phyloP scores from a whole-genome alignment of 2,329 filamentous ascomycete species.

The Aphanoascus verrucosus region DNA sequence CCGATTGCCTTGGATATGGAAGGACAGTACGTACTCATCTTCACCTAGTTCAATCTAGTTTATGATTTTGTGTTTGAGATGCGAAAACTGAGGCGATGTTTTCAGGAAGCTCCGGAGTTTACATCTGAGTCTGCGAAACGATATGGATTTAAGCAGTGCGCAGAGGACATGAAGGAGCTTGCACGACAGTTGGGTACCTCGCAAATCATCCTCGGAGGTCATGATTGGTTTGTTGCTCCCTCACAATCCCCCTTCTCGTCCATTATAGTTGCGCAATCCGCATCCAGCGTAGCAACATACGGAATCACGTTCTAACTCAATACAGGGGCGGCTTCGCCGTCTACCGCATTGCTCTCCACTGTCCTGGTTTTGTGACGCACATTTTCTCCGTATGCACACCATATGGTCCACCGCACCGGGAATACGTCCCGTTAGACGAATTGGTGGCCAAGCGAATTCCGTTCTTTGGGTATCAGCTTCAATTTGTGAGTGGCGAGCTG shows the following conservation, averaged over 20 bases:
- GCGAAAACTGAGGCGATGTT: not conserved
- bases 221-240: conserved; percentile 56
- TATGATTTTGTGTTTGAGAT: not conserved
- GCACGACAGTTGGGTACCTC: conserved; percentile 46
- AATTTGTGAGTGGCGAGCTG: conserved; percentile 59
- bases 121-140: conserved; percentile 51
- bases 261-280: not conserved
- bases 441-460: conserved; percentile 47
- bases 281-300: not conserved
- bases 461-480: conserved; percentile 75
- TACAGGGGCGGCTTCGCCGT: conserved; percentile 61
- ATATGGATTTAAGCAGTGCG: conserved; percentile 62
- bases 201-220: conserved; percentile 70
- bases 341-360: conserved; percentile 63
- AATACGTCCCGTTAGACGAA: conserved; percentile 49
- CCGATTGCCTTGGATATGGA: conserved; percentile 81
- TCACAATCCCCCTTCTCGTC: not conserved
- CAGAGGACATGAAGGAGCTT: conserved; percentile 65
- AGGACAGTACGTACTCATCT: conserved; percentile 45
- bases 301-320: not conserved
- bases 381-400: conserved; percentile 77
- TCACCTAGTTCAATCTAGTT: not conserved
- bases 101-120: conserved; percentile 36
- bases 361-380: conserved; percentile 60
- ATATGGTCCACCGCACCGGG: conserved; percentile 47